Base-by-base conservation (phyloP, 495 filamentous ascomycete species). In the Penicillium cosmopolitanum region DNA sequence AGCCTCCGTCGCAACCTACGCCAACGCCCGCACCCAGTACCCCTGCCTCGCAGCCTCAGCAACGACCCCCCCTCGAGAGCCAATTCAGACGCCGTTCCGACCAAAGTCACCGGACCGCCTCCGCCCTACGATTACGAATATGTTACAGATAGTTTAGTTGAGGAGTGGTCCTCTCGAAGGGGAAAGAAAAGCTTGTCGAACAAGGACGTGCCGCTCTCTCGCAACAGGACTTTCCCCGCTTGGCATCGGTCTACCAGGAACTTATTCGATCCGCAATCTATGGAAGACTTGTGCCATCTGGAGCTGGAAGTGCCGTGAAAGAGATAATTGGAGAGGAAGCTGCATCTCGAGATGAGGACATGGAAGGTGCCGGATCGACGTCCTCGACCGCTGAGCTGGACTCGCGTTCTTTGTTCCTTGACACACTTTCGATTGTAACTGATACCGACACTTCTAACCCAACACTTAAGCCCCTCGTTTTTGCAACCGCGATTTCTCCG, bases 211-310 rank as follows among this genome's bases (percentile, higher is more conserved):
- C 84, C 58, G 87, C 85, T 25, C 82, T 83, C 48, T 73, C 82
- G 31, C 82, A 87, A 60, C 82, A 88, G 60, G 90, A 96, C 68
- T 68, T 83, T 19, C 69, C 86, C 35, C 80, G 80, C 55, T 77
- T 97, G 33, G 82, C 85, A 34, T 83, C 81, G 11, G 76, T 97
- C 21, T 93, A 93, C 61, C 91, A 97, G 71, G 96, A 99, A 67
- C 79, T 98, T 23, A 80, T 95, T 19, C 82, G 84, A 46, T 84
- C 91, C 42, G 86, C 85, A 43, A 68, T 93, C 8, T 88, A 92
- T 62, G 82, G 80, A n/a, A 80, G 85, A 50, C 65, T 97, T 21
- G 75, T 81, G 21, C 78, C 90, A 16, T 66, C 71, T 4, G 88
- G 94, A 56, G 87, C 88, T 51, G 93, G 93, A n/a, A 74, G 60